A percentile compares a stretch with the other conserved stretches of the same genome.
phyloP scores from a whole-genome alignment of 768 basidiomycete genomes.

The Vararia minispora region DNA sequence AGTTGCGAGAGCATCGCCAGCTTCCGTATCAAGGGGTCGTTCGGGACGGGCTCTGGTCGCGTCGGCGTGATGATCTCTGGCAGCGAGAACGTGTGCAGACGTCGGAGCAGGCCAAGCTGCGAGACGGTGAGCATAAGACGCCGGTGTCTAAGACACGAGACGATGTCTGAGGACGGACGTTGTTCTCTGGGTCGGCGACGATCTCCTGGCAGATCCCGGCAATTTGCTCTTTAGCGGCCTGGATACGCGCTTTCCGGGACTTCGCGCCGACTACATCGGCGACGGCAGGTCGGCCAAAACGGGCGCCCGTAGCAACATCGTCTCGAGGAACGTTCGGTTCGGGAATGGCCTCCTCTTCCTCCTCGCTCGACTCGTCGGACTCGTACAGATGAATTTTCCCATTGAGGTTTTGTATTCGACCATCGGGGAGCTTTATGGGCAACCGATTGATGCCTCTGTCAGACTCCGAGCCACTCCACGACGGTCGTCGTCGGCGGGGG shows the following conservation, averaged over 20 bases:
- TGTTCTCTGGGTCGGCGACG: slow-evolving; percentile 88
- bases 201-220: slow-evolving; percentile 91
- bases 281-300: slow-evolving; percentile 80
- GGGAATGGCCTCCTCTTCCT: slow-evolving; percentile 17
- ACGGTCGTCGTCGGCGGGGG: slow-evolving; percentile 40
- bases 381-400: slow-evolving; percentile 19
- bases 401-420: slow-evolving; percentile 56
- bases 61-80: slow-evolving; percentile 58
- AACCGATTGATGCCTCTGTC: slow-evolving; percentile 47
- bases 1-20: slow-evolving; percentile 84
- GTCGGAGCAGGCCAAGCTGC: slow-evolving; percentile 80
- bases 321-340: slow-evolving; percentile 37
- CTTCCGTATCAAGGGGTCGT: slow-evolving; percentile 77
- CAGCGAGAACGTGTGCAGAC: slow-evolving; percentile 83
- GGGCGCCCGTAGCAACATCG: slow-evolving; percentile 72
- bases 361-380: slow-evolving; percentile 23
- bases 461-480: slow-evolving; percentile 34
- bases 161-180: slow-evolving; percentile 47
- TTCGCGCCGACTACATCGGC: slow-evolving; percentile 55
- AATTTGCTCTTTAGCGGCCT: slow-evolving; percentile 86
- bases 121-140: slow-evolving; percentile 5
- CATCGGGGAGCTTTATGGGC: slow-evolving; percentile 81
- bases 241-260: slow-evolving; percentile 56
- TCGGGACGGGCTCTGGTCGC: slow-evolving; percentile 58
- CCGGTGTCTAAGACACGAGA: slow-evolving; percentile 3